Evolutionary conservation across 257 asterid genomes (phyloP).

Genomic region (Agastache rugosa): DNA sequence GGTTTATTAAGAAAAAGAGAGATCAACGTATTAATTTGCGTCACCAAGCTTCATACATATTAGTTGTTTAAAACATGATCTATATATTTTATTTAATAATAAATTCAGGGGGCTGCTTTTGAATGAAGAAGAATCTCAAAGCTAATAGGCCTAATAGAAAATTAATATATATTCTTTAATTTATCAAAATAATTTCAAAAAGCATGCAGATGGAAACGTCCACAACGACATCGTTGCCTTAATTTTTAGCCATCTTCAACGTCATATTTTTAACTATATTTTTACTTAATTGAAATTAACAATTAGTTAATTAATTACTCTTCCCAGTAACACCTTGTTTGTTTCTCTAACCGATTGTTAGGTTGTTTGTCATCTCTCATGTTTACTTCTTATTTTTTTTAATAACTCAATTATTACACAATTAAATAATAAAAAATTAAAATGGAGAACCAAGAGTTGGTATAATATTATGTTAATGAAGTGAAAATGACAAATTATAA

Average conservation of each 20-base stretch:
- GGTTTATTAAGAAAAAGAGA: background rate
- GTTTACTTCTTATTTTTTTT: background rate
- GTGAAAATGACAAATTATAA: conserved; percentile 10
- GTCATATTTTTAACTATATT: background rate
- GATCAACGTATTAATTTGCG: background rate
- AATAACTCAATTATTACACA: background rate
- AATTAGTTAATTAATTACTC: background rate
- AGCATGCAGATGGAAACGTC: conserved; percentile 22
- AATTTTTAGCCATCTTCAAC: conserved; percentile 2
- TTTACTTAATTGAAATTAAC: background rate
- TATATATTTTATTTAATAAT: background rate
- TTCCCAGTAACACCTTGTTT: background rate
- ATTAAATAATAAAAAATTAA: background rate
- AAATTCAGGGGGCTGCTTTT: conserved; percentile 7
- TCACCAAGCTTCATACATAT: background rate
- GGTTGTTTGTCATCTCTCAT: background rate
- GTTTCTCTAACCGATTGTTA: conserved; percentile 3
- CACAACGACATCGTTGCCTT: background rate
- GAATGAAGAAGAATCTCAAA: conserved; percentile 26
- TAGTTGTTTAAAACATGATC: background rate
- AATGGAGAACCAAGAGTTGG: background rate
- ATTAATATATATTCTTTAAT: background rate
- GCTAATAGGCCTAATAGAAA: conserved; percentile 6
- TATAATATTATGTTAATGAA: background rate
- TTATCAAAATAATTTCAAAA: background rate